These are phyloP conservation scores for Yamadazyma ubonensis DNA, from an alignment of 805 yeast genomes.

Conservation along the genomic window DNA sequence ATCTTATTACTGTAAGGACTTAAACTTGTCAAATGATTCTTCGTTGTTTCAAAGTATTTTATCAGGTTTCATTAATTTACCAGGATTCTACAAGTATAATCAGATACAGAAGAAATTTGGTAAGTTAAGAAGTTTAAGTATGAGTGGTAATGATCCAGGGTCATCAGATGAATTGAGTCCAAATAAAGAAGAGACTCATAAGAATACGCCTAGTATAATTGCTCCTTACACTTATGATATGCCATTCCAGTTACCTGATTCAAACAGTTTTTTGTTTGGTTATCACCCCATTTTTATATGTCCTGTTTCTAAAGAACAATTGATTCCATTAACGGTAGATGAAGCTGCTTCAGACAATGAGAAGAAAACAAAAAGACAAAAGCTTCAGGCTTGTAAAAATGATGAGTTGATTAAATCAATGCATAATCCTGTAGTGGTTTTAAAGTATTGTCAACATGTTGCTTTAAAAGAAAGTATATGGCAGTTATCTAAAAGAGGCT, in stretches of 20 bases:
- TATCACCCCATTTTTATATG: constrained; percentile 48
- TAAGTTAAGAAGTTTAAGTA: constrained; percentile 11
- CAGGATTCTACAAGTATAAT: constrained; percentile 42
- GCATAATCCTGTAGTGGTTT: constrained; percentile 40
- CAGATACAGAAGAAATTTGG: constrained; percentile 33
- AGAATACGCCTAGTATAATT: constrained; percentile 3
- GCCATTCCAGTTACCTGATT: constrained; percentile 43
- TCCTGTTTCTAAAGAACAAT: constrained; percentile 44
- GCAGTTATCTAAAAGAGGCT: constrained; percentile 38
- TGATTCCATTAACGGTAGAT: constrained; percentile 31
- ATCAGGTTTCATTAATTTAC: constrained; percentile 41
- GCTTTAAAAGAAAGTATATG: constrained; percentile 43
- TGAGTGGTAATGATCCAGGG: background rate
- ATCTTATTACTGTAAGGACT: constrained; percentile 37
- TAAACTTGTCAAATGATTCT: constrained; percentile 39
- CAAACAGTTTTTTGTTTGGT: constrained; percentile 37
- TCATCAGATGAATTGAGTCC: background rate
- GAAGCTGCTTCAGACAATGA: constrained; percentile 13
- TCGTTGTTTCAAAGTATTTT: constrained; percentile 40
- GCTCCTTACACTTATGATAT: constrained; percentile 32
- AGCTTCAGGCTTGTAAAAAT: constrained; percentile 8
- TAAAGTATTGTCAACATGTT: constrained; percentile 41
- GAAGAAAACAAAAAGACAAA: constrained; percentile 19
- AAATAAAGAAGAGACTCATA: constrained; percentile 1
- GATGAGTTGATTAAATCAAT: constrained; percentile 15